Conservation (phyloP, 139 green algal species). For the Picochlorum sp. region DNA sequence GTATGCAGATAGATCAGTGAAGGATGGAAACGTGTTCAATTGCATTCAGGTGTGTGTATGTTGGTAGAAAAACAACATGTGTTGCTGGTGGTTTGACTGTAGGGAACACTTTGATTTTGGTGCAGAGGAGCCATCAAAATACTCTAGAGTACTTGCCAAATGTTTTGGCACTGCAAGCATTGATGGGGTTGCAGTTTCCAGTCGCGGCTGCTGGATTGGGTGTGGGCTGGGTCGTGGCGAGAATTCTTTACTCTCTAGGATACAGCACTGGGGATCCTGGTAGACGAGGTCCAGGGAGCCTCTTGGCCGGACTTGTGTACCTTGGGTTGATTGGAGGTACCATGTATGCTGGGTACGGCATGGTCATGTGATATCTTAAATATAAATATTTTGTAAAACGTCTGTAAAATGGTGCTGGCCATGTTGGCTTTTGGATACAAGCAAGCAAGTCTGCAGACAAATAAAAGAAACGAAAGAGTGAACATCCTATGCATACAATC, state of each 20-base stretch:
- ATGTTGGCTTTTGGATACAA: no score
- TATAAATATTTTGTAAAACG: no score
- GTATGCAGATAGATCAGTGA: conserved; percentile 2
- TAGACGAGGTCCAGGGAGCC: conserved; percentile 1
- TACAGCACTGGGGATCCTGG: conserved; percentile 15
- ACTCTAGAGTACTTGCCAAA: conserved; percentile 7
- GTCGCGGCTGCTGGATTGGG: conserved; percentile 7
- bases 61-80: no score
- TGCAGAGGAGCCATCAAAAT: conserved; percentile 23
- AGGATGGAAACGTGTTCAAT: conserved; percentile 11
- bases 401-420: no score
- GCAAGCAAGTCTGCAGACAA: no score
- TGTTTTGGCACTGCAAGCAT: background rate
- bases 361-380: background rate
- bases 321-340: conserved; percentile 3
- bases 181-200: conserved; percentile 16
- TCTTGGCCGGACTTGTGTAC: conserved; percentile 1
- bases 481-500: no score
- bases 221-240: background rate
- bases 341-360: background rate
- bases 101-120: no score
- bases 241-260: conserved; percentile 5
- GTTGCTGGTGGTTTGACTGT: no score
- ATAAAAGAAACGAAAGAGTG: no score
- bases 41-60: no score